phyloP scores from a whole-genome alignment of 495 filamentous ascomycete genomes.

The Aspergillus sclerotiicarbonarius region DNA sequence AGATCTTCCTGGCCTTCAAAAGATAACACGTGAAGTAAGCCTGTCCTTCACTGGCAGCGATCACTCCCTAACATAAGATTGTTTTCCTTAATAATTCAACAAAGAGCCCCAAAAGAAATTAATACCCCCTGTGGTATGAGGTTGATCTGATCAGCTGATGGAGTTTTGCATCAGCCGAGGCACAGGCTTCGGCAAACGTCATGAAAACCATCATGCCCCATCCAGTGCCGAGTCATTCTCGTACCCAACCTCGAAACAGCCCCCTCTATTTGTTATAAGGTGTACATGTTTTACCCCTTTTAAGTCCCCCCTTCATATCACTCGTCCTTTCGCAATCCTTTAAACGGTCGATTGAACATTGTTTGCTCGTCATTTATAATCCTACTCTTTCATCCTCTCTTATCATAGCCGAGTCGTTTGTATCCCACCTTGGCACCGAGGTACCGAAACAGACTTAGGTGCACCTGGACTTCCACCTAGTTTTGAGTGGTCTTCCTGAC shows the following conservation, averaged over 20 bases:
- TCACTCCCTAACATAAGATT: no score
- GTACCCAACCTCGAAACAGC: slow-evolving; percentile 11
- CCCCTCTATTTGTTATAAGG: slow-evolving; percentile 1
- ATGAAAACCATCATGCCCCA: slow-evolving; percentile 32
- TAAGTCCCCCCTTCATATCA: slow-evolving; percentile 5
- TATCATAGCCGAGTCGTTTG: background rate
- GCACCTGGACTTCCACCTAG: background rate
- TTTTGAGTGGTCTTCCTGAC: background rate
- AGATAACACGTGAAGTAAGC: background rate
- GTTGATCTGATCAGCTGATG: background rate
- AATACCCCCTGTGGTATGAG: background rate
- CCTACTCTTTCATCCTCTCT: slow-evolving; percentile 2
- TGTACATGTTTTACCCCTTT: background rate
- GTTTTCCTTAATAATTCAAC: no score
- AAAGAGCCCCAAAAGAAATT: no score
- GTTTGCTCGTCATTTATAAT: slow-evolving; percentile 14
- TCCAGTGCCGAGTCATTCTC: slow-evolving; percentile 38
- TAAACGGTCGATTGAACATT: background rate
- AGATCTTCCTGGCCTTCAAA: background rate
- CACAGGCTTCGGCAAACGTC: slow-evolving; percentile 46
- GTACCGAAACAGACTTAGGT: no score
- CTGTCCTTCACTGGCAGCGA: no score
- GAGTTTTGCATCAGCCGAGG: slow-evolving; percentile 33
- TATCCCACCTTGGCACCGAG: background rate
- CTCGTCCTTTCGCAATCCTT: slow-evolving; percentile 16